Percentiles rank a stretch among this genome's conserved stretches.
Evolutionary conservation across 495 filamentous ascomycete species (phyloP).

Genomic region (Lasiosphaeria miniovina): DNA sequence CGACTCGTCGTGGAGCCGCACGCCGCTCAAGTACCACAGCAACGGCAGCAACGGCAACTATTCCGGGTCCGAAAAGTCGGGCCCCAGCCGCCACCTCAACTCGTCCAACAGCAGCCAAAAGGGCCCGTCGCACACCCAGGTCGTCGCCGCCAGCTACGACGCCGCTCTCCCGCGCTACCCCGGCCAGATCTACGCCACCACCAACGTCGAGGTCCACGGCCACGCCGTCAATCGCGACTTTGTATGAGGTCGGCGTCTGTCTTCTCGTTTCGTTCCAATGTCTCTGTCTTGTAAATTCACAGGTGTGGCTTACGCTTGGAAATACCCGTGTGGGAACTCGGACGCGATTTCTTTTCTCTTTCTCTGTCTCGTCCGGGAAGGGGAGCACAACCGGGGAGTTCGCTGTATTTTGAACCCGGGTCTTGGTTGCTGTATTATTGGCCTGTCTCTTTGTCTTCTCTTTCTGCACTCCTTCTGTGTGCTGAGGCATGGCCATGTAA

Average conservation of each 20-base stretch:
- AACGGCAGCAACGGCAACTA: background rate
- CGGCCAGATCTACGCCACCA: background rate
- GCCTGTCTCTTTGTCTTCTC: no score
- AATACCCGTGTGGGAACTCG: no score
- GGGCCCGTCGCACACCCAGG: background rate
- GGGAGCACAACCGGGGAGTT: no score
- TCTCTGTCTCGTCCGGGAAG: no score
- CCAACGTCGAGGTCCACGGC: background rate
- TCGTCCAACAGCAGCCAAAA: background rate
- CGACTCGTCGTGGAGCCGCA: conserved; percentile 1
- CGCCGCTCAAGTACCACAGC: background rate
- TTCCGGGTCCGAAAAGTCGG: background rate
- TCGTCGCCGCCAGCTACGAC: background rate
- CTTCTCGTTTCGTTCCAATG: background rate
- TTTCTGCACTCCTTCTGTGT: no score
- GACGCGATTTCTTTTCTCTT: no score
- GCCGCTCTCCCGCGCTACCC: background rate
- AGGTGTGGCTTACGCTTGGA: no score
- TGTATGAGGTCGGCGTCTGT: background rate
- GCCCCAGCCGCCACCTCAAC: background rate
- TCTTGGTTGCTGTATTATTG: no score
- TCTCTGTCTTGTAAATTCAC: background rate
- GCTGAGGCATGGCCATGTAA: no score
- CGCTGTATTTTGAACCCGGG: no score
- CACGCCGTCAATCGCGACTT: background rate